These are phyloP conservation scores for Castanea sativa DNA, from an alignment of 306 rosid genomes.

Conservation along the genomic window DNA sequence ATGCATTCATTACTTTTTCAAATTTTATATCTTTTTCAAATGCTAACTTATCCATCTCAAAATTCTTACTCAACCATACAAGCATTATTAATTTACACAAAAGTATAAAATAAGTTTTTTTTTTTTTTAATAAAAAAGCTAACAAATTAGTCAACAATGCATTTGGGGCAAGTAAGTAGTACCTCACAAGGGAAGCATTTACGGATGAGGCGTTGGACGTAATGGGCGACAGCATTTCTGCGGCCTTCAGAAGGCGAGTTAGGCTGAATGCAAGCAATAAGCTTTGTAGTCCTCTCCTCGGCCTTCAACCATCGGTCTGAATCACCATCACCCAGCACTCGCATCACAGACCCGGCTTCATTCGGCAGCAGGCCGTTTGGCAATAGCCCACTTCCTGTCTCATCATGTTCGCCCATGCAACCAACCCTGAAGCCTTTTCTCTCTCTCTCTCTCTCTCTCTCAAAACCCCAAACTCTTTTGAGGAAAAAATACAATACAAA, in stretches of 20 bases:
- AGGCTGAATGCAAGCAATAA: constrained; percentile 94
- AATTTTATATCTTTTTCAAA: background rate
- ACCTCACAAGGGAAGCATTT: constrained; percentile 96
- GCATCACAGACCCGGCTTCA: constrained; percentile 81
- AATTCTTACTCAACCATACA: background rate
- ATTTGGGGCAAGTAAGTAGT: background rate
- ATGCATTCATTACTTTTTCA: background rate
- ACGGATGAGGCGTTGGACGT: constrained; percentile 71
- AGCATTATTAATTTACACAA: background rate
- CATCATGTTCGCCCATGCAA: constrained; percentile 98
- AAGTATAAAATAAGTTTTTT: background rate
- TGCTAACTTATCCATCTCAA: background rate
- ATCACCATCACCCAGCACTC: constrained; percentile 45
- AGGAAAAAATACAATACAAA: too few relatives aligned
- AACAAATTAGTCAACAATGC: background rate
- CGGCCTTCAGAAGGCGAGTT: constrained; percentile 78
- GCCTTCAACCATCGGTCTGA: constrained; percentile 79
- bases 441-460: too few relatives aligned
- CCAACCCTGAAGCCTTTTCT: constrained; percentile 4
- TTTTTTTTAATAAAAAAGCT: background rate
- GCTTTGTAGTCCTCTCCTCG: constrained; percentile 85
- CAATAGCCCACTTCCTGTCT: constrained; percentile 84
- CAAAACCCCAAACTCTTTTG: too few relatives aligned
- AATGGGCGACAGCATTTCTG: constrained; percentile 76
- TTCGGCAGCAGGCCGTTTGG: constrained; percentile 87